These are phyloP conservation scores for Colletotrichum aenigma DNA, from an alignment of 2,329 filamentous ascomycete species.

Conservation along the genomic window DNA sequence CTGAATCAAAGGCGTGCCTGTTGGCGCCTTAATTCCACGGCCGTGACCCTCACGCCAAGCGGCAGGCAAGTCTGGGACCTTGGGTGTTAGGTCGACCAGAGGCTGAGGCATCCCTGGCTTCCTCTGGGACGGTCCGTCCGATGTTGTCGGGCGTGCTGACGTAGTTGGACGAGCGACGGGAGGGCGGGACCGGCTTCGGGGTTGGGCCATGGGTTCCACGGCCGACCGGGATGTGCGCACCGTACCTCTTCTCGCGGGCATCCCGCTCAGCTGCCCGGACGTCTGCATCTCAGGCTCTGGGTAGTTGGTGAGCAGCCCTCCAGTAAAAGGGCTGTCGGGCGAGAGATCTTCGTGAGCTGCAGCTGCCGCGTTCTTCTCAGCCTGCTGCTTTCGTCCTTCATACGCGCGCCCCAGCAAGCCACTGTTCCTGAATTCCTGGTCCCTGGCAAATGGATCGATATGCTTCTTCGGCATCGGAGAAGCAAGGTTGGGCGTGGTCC, in stretches of 20 bases:
- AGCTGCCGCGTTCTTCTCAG: constrained; percentile 24
- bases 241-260: constrained; percentile 35
- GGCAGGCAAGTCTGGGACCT: constrained; percentile 68
- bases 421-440: constrained; percentile 51
- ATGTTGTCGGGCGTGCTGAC: constrained; percentile 25
- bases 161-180: constrained; percentile 25
- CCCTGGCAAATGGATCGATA: constrained; percentile 24
- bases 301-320: constrained; percentile 49
- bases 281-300: constrained; percentile 28
- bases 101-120: constrained; percentile 54
- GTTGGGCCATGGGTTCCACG: constrained; percentile 16
- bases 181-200: constrained; percentile 19
- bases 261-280: constrained; percentile 38
- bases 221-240: constrained; percentile 36
- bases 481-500: background rate
- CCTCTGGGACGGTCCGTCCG: constrained; percentile 25
- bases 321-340: constrained; percentile 17
- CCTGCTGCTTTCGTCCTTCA: constrained; percentile 49
- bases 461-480: background rate
- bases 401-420: constrained; percentile 58
- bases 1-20: constrained; percentile 50
- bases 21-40: constrained; percentile 44
- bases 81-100: constrained; percentile 70
- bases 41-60: constrained; percentile 58
- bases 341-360: constrained; percentile 15